These are phyloP conservation scores for Elsinoe perseae DNA, from an alignment of 2,329 filamentous ascomycete genomes.

Conservation along the genomic window DNA sequence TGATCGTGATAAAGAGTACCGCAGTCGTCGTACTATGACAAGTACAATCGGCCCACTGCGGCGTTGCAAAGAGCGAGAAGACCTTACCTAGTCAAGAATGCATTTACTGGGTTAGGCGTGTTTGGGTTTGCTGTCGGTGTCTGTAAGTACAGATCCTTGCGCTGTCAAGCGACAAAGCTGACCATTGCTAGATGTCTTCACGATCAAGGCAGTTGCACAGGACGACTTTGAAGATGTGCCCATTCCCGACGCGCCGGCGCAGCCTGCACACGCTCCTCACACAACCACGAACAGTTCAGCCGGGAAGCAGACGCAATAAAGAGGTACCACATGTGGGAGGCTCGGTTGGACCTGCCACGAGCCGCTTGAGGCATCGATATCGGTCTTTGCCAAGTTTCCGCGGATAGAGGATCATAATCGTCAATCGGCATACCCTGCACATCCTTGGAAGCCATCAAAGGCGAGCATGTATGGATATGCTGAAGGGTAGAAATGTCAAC, in stretches of 20 bases:
- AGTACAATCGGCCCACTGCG: slow-evolving; percentile 73
- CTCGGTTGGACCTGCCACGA: background rate
- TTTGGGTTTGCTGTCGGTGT: slow-evolving; percentile 70
- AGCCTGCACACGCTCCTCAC: slow-evolving; percentile 34
- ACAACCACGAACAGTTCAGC: slow-evolving; percentile 18
- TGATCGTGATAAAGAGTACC: slow-evolving; percentile 43
- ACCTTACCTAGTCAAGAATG: slow-evolving; percentile 87
- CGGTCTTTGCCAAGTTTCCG: no score
- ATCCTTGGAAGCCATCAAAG: no score
- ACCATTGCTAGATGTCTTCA: slow-evolving; percentile 52
- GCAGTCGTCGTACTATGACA: slow-evolving; percentile 83
- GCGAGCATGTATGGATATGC: no score
- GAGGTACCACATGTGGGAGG: no score
- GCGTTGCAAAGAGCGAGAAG: slow-evolving; percentile 85
- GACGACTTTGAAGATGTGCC: slow-evolving; percentile 96
- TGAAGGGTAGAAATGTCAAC: no score
- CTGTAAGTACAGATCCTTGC: slow-evolving; percentile 54
- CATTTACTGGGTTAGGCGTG: slow-evolving; percentile 68
- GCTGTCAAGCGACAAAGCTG: background rate
- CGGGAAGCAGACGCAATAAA: slow-evolving; percentile 3
- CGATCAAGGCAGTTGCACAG: slow-evolving; percentile 80
- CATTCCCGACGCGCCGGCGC: slow-evolving; percentile 65
- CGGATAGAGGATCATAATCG: no score
- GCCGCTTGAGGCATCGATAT: no score
- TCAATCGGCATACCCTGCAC: no score